A percentile compares a stretch with the other conserved stretches of the same genome.
phyloP scores from a whole-genome alignment of 169 alveolate genomes.

The Eimeria tenella region DNA sequence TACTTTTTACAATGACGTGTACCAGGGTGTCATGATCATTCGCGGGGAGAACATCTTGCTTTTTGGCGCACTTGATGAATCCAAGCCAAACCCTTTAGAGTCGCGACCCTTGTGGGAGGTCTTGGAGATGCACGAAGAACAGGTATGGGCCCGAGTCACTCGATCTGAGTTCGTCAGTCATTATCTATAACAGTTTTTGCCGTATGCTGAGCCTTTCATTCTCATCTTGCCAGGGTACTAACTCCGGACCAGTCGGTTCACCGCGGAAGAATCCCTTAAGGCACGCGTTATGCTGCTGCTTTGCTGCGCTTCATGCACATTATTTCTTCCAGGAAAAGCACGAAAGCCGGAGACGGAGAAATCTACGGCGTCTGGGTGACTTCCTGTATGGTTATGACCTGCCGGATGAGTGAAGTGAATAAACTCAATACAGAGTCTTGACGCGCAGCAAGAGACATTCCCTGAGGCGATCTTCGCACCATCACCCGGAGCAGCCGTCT shows the following conservation, averaged over 20 bases:
- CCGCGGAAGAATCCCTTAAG: no score
- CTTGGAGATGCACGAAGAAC: slow-evolving; percentile 72
- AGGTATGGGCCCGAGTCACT: slow-evolving; percentile 10
- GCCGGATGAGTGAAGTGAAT: slow-evolving; percentile 25
- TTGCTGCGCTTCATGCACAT: no score
- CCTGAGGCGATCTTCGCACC: no score
- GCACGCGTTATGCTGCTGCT: no score
- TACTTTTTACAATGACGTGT: slow-evolving; percentile 69
- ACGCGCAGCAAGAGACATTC: no score
- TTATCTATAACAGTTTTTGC: background rate
- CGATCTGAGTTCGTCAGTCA: background rate
- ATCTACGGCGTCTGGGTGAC: slow-evolving; percentile 56
- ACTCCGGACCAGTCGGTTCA: no score
- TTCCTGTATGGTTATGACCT: slow-evolving; percentile 65
- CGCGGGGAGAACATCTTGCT: slow-evolving; percentile 82
- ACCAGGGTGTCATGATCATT: slow-evolving; percentile 79
- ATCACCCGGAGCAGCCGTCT: no score
- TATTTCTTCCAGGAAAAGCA: slow-evolving; percentile 8
- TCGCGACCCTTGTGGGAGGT: slow-evolving; percentile 77
- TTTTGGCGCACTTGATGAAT: slow-evolving; percentile 81
- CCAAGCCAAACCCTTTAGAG: slow-evolving; percentile 66
- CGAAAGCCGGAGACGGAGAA: slow-evolving; percentile 51
- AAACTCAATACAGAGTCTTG: no score
- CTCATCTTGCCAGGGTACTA: no score
- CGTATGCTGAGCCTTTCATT: background rate